A percentile compares a stretch with the other conserved stretches of the same genome.
Evolutionary conservation across 345 rosid genomes (phyloP).

Genomic region (Turritis glabra): DNA sequence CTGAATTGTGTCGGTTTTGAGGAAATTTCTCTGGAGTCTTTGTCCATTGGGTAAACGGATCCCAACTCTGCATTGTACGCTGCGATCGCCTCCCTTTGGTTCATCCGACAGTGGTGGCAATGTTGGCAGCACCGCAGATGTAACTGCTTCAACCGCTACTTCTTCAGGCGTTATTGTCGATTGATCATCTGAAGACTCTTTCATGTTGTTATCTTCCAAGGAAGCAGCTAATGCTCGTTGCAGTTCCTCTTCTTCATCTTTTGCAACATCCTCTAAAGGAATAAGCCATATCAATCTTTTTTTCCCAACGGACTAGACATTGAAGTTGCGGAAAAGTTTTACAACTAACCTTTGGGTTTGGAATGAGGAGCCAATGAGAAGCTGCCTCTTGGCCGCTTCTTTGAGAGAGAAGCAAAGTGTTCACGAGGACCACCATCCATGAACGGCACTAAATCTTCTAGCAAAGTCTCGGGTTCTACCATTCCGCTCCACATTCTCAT

Average conservation of each 20-base stretch:
- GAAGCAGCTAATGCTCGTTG: slow-evolving; percentile 68
- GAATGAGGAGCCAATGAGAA: slow-evolving; percentile 59
- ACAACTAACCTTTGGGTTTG: slow-evolving; percentile 56
- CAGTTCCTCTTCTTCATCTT: slow-evolving; percentile 66
- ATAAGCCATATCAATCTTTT: slow-evolving; percentile 5
- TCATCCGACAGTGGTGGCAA: slow-evolving; percentile 93
- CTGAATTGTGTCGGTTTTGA: slow-evolving; percentile 75
- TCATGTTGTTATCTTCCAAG: slow-evolving; percentile 45
- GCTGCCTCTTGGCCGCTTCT: slow-evolving; percentile 85
- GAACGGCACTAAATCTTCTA: slow-evolving; percentile 89
- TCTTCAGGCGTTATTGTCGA: slow-evolving; percentile 25
- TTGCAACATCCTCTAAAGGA: slow-evolving; percentile 26
- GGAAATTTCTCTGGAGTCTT: slow-evolving; percentile 82
- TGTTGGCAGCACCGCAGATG: slow-evolving; percentile 30
- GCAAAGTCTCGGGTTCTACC: slow-evolving; percentile 87
- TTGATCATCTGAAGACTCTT: slow-evolving; percentile 41
- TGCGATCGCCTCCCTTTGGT: slow-evolving; percentile 72
- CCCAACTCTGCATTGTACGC: slow-evolving; percentile 82
- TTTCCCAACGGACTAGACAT: neutral
- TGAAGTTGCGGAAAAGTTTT: neutral
- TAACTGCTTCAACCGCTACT: slow-evolving; percentile 24
- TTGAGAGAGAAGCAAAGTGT: slow-evolving; percentile 67
- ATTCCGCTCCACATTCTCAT: slow-evolving; percentile 91
- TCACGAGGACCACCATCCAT: slow-evolving; percentile 95
- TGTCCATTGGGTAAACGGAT: slow-evolving; percentile 93